phyloP scores from a whole-genome alignment of 345 rosid species.

The Raphanus sativus region DNA sequence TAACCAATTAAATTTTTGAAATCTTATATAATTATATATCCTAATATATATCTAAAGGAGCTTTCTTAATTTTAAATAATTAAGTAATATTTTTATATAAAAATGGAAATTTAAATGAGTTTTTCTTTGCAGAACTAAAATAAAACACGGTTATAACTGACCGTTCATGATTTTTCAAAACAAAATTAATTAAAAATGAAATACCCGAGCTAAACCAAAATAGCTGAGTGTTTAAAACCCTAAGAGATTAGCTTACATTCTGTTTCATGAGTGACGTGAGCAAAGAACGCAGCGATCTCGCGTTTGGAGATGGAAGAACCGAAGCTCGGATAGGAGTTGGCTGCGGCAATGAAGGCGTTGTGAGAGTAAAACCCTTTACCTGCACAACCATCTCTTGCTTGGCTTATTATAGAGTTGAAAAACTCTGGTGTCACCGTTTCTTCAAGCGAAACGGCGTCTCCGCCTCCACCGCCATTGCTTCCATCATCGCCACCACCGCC shows the following conservation, averaged over 20 bases:
- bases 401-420: conserved; percentile 54
- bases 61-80: too few relatives aligned
- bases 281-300: conserved; percentile 80
- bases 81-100: too few relatives aligned
- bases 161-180: neutral
- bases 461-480: neutral
- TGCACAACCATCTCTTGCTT: conserved; percentile 46
- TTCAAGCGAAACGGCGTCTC: conserved; percentile 39
- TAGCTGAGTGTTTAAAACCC: neutral
- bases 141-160: too few relatives aligned
- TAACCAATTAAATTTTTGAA: neutral
- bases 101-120: too few relatives aligned
- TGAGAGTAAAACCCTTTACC: conserved; percentile 67
- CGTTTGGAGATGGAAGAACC: conserved; percentile 63
- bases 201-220: neutral
- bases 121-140: too few relatives aligned
- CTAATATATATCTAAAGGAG: too few relatives aligned
- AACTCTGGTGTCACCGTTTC: conserved; percentile 52
- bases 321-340: conserved; percentile 47
- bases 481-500: conserved; percentile 8
- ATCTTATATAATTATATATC: too few relatives aligned
- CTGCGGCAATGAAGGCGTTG: conserved; percentile 51
- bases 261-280: conserved; percentile 79
- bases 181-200: too few relatives aligned
- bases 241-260: conserved; percentile 21